phyloP scores from a whole-genome alignment of 1,284 basidiomycete genomes.

The Rhodotorula sp. region DNA sequence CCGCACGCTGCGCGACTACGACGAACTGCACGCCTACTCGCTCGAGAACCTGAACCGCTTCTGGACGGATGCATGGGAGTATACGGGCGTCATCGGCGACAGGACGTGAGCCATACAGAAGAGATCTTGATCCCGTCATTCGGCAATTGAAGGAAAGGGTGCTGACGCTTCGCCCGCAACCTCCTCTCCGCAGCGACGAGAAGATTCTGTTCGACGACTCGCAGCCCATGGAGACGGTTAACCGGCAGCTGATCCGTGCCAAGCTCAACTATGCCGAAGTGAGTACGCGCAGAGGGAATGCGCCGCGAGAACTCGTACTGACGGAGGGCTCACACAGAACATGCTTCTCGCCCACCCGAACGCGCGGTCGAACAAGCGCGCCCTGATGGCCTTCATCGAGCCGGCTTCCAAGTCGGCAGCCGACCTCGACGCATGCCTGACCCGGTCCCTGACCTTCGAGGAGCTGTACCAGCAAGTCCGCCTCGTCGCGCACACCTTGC shows the following conservation, averaged over 20 bases:
- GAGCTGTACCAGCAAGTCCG: conserved; percentile 43
- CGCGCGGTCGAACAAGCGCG: conserved; percentile 32
- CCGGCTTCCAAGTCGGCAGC: conserved; percentile 18
- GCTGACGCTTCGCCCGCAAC: neutral
- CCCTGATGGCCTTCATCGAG: conserved; percentile 40
- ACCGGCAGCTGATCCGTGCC: conserved; percentile 29
- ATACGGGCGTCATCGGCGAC: conserved; percentile 37
- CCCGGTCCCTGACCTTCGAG: conserved; percentile 35
- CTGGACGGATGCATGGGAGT: conserved; percentile 38
- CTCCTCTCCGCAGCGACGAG: conserved; percentile 8
- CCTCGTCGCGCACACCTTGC: conserved; percentile 35
- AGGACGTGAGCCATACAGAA: conserved; percentile 19
- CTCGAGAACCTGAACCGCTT: conserved; percentile 29
- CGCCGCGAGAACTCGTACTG: neutral
- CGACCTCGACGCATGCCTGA: conserved; percentile 27
- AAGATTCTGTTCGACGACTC: conserved; percentile 30
- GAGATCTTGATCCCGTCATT: neutral
- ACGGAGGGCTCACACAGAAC: conserved; percentile 56
- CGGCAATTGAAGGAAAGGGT: neutral
- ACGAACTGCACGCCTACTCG: conserved; percentile 38
- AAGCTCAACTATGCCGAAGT: conserved; percentile 39
- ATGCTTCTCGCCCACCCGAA: conserved; percentile 57
- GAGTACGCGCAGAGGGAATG: neutral
- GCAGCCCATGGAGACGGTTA: conserved; percentile 33
- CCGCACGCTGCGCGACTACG: conserved; percentile 32